phyloP scores from a whole-genome alignment of 163 green algal genomes.

The Dunaliella salina region DNA sequence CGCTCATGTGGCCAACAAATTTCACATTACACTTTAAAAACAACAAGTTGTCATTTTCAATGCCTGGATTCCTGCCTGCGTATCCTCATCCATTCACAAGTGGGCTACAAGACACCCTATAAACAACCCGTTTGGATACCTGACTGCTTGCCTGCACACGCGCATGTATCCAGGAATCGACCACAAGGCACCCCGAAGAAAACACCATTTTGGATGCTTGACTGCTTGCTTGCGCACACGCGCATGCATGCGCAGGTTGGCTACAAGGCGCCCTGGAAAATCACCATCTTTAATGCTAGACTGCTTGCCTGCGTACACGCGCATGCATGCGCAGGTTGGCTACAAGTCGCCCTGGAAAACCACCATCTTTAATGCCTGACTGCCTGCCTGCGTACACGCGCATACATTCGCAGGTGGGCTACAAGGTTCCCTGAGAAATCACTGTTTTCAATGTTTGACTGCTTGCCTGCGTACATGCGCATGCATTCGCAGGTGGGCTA shows the following conservation, averaged over 20 bases:
- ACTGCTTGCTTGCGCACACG: too few relatives aligned
- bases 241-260: not conserved
- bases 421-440: not conserved
- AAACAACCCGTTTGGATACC: too few relatives aligned
- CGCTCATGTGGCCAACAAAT: too few relatives aligned
- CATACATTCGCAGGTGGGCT: not conserved
- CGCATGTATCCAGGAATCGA: too few relatives aligned
- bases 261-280: not conserved
- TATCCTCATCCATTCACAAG: not conserved
- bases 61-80: not conserved
- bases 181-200: too few relatives aligned
- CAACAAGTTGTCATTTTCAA: too few relatives aligned
- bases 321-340: not conserved
- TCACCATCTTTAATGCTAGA: not conserved
- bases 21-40: too few relatives aligned
- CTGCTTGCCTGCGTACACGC: too few relatives aligned
- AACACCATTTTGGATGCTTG: too few relatives aligned
- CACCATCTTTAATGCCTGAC: not conserved
- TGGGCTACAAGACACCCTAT: not conserved
- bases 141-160: too few relatives aligned
- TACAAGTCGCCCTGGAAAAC: not conserved
- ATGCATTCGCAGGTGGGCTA: not conserved
- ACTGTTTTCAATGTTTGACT: too few relatives aligned
- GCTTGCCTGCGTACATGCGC: too few relatives aligned
- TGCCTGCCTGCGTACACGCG: not conserved